A percentile compares a stretch with the other conserved stretches of the same genome.
Evolutionary conservation across 2,329 filamentous ascomycete species (phyloP).

Genomic region (Sporothrix pseudoabietina): DNA sequence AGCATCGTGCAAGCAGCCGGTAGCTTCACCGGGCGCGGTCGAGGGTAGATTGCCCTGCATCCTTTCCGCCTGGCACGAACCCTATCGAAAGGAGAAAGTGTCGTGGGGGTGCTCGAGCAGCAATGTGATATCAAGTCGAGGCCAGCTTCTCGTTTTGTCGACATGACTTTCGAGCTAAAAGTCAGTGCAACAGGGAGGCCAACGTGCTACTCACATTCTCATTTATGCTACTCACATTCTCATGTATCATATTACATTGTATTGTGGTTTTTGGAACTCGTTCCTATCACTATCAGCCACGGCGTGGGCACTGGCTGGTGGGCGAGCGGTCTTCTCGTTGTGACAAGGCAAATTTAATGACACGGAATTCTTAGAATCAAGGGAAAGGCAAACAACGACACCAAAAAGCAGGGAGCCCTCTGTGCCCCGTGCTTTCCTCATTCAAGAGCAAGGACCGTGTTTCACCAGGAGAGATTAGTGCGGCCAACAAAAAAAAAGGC

Average conservation of each 20-base stretch:
- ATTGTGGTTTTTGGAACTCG: background rate
- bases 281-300: background rate
- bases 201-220: background rate
- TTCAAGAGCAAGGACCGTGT: slow-evolving; percentile 17
- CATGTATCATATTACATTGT: background rate
- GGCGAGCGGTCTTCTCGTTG: background rate
- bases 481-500: background rate
- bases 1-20: background rate
- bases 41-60: slow-evolving; percentile 17
- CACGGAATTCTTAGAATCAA: background rate
- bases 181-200: background rate
- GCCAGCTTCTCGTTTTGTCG: background rate
- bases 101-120: background rate
- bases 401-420: background rate
- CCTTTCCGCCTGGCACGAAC: slow-evolving; percentile 15
- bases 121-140: background rate
- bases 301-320: background rate
- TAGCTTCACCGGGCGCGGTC: background rate
- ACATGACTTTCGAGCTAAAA: background rate
- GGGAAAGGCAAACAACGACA: background rate
- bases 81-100: slow-evolving; percentile 8
- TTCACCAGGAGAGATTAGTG: slow-evolving; percentile 27
- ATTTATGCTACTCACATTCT: background rate
- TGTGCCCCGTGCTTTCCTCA: slow-evolving; percentile 14
- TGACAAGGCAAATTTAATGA: slow-evolving; percentile 12